These are phyloP conservation scores for Myrmaecium sp. DNA, from an alignment of 2,329 filamentous ascomycete species.

Conservation along the genomic window DNA sequence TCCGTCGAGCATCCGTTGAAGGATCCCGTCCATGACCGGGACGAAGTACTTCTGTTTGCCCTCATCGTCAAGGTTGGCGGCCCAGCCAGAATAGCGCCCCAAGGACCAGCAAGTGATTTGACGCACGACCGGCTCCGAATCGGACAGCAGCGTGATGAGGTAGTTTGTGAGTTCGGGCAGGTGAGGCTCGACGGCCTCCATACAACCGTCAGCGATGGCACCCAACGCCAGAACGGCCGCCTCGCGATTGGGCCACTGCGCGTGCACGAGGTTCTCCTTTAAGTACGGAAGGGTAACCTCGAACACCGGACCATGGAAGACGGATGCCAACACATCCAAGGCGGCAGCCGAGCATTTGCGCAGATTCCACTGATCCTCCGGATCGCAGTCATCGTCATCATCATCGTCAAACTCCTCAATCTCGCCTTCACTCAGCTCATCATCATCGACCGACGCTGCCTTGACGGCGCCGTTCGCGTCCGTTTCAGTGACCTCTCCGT, in stretches of 20 bases:
- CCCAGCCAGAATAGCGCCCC: conserved; percentile 86
- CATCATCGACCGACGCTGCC: conserved; percentile 37
- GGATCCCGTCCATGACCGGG: conserved; percentile 91
- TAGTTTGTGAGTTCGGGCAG: conserved; percentile 82
- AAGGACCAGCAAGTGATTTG: conserved; percentile 98
- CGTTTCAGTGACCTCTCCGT: conserved; percentile 21
- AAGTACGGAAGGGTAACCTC: conserved; percentile 84
- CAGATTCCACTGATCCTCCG: conserved; percentile 87
- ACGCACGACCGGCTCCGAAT: conserved; percentile 75
- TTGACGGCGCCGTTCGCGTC: conserved; percentile 32
- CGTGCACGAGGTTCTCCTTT: conserved; percentile 71
- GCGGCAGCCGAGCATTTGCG: conserved; percentile 94
- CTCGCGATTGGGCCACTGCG: conserved; percentile 83
- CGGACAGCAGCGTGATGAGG: conserved; percentile 68
- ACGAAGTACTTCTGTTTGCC: conserved; percentile 70
- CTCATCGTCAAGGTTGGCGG: conserved; percentile 52
- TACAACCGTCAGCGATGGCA: conserved; percentile 87
- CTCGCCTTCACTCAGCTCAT: conserved; percentile 76
- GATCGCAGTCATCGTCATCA: conserved; percentile 51
- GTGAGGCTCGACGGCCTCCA: conserved; percentile 76
- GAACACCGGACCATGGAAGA: conserved; percentile 80
- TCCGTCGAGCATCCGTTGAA: conserved; percentile 85
- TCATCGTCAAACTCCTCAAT: conserved; percentile 60
- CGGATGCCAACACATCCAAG: conserved; percentile 79
- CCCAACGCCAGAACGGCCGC: conserved; percentile 87